These are phyloP conservation scores for Phytophthora crassamura DNA, from an alignment of 352 stramenopile species.

Conservation along the genomic window DNA sequence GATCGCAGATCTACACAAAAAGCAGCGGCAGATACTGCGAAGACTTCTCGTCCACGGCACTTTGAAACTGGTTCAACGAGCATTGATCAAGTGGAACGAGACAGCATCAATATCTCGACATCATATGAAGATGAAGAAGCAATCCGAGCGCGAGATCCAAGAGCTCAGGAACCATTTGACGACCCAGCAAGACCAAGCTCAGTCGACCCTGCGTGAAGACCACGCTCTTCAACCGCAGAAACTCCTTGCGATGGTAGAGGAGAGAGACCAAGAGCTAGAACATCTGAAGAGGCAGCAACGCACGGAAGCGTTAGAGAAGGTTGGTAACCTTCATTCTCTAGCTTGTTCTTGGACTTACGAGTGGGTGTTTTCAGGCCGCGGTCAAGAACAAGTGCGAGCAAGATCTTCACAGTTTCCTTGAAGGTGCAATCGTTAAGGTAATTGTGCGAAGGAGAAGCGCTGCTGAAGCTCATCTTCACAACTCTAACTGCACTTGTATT, in stretches of 20 bases:
- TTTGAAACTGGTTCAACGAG: slow-evolving; percentile 1
- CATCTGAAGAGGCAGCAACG: slow-evolving; percentile 20
- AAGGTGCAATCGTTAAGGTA: slow-evolving; percentile 40
- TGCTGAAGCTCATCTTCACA: no score
- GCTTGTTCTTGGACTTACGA: slow-evolving; percentile 1
- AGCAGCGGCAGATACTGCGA: slow-evolving; percentile 16
- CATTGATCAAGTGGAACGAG: slow-evolving; percentile 30
- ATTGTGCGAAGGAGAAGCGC: neutral
- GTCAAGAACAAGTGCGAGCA: slow-evolving; percentile 31
- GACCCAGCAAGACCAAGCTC: slow-evolving; percentile 26
- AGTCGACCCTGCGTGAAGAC: slow-evolving; percentile 4
- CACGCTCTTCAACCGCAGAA: slow-evolving; percentile 31
- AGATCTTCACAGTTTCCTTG: slow-evolving; percentile 44
- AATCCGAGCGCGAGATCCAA: slow-evolving; percentile 19
- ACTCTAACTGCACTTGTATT: neutral
- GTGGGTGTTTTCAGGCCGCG: slow-evolving; percentile 13
- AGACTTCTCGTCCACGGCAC: slow-evolving; percentile 21
- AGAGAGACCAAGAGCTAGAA: slow-evolving; percentile 35
- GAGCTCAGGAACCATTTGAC: slow-evolving; percentile 9
- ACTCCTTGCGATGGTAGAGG: slow-evolving; percentile 26
- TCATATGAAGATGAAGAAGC: slow-evolving; percentile 11
- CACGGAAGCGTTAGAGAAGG: slow-evolving; percentile 26
- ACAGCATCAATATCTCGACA: slow-evolving; percentile 7
- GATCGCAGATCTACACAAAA: slow-evolving; percentile 2
- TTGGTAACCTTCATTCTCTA: slow-evolving; percentile 2